Evolutionary conservation across 1,284 basidiomycete genomes (phyloP), one percentile per base, ranked within the genome.

Genomic region (Puccinia horiana): DNA sequence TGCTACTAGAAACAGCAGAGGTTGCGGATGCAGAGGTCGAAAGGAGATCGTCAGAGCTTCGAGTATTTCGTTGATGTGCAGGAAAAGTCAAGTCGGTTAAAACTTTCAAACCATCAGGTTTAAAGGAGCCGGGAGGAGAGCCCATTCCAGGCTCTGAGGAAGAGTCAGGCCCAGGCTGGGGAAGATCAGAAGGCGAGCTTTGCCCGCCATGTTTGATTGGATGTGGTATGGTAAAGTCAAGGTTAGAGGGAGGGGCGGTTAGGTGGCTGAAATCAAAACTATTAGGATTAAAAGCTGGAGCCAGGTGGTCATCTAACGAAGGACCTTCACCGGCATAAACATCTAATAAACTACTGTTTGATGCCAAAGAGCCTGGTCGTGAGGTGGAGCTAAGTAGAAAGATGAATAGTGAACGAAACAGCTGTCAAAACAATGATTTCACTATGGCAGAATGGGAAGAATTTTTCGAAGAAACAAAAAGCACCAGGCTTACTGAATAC

Each of bases 281-380:
- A 32, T n/a, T 42, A 29, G 40, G 23, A 61, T 76, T 23, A 29
- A 61, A 40, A 26, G 56, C 23, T n/a, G 40, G 54, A 2, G 56
- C 14, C n/a, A 40, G 37, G 20, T 29, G 54, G 63, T 63, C 58
- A 35, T 52, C 32, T 14, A 32, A 69, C 35, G 54, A 20, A 32
- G 23, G 37, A 61, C 32, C 40, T 61, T 56, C 49, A 9, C 61
- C 37, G 40, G 56, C 29, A 40, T 81, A 81, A 73, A 69, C 78
- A 63, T 81, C 78, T 0, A 73, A 49, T 26, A 81, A 81, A 32
- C 78, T 81, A 44, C 32, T 81, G 49, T 81, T 73, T 37, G 78
- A 81, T 26, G 52, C 40, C 42, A 61, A 32, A 29, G 78, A 81
- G 42, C 26, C 54, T 14, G 69, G 78, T 56, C 69, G 52, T 14